Base-by-base conservation (phyloP, 345 rosid genomes). In the Murraya koenigii region DNA sequence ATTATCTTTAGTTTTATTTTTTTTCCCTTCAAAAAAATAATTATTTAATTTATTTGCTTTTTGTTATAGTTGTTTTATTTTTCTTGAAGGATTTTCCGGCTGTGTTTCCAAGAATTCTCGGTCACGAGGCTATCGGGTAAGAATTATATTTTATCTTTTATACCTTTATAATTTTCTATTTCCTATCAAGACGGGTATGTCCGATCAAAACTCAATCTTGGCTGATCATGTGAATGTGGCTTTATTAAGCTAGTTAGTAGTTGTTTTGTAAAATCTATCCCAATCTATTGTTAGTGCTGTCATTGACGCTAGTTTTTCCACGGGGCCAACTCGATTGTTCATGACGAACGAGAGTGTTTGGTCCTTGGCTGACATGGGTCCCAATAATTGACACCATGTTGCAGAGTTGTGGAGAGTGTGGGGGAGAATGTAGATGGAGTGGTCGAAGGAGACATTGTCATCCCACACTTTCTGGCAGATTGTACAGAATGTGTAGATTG, bases 61-160 rank as follows among this genome's bases (percentile, higher is more conserved):
- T 30, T 15, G 13, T 5, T 58, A 58, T 58, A 0, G 3, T 59
- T 10, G 26, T 59, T 61, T 26, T 26, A 15, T 22, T 38, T n/a
- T 54, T 38, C 25, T 69, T 81, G 55, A 62, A 95, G 95, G 95
- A 82, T 71, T 89, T 88, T 97, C 49, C 97, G 7, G 91, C 86
- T 10, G 85, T 87, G 79, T 87, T 85, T 58, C 98, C 98, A 0
- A 87, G 95, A 79, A 90, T 95, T 75, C 87, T 95, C 0, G 97
- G 98, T 73, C 98, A 95, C 61, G 98, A 95, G 81, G 97, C 98
- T 7, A 83, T 93, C 2, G 97, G 98, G 98, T 95, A 67, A 83
- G 89, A 66, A 23, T 26, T 28, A 28, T 60, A 39, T 67, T 15
- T 3, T 11, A 44, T 44, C 0, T 44, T 44, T 44, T 44, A 13